Evolutionary conservation across 768 basidiomycete species (phyloP), one percentile per base, ranked within the genome.

Genomic region (Chlorophyllum brunneum): DNA sequence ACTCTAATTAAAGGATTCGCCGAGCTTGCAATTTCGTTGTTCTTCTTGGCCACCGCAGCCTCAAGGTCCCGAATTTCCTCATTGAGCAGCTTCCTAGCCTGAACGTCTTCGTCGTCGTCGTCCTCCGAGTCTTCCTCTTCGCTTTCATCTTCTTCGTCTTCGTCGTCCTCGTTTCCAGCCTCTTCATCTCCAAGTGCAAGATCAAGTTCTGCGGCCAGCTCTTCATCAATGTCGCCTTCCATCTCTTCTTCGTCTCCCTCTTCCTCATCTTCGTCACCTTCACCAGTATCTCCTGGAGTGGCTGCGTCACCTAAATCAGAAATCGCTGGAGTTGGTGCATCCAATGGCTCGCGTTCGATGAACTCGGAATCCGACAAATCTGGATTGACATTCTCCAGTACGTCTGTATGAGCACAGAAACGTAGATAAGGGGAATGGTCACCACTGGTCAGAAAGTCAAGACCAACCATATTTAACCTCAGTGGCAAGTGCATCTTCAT

Each of bases 31-130:
- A 95, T 84, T 67, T 95, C 93, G 18, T 75, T 80, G 41, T 79
- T 79, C 71, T 95, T 95, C 79, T 90, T 89, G 37, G 82, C 75
- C 10, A 95, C 88, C 2, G 92, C 94, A 42, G 84, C 85, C 66
- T 95, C 89, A 57, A 97, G 69, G 65, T 95, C 93, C 41, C 83
- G 75, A 44, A 95, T 92, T 67, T 95, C 93, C 61, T 94, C 94
- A 58, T 85, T 89, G 56, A 95, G 67, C 33, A 95, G 65, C 58
- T 87, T 88, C 63, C 83, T 81, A 30, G 85, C 82, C 63, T 92
- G 90, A 2, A 75, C 79, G 27, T 82, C 83, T 40, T 91, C 90
- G 44, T 91, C 90, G 42, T 91, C 89, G 2, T 90, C 90, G 16
- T 91, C 89, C 2, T 91, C 88, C 10, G 88, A 87, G 0, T 86